A percentile compares a stretch with the other conserved stretches of the same genome.
phyloP scores from a whole-genome alignment of 73 alveolate genomes.

The Blepharisma stoltei region DNA sequence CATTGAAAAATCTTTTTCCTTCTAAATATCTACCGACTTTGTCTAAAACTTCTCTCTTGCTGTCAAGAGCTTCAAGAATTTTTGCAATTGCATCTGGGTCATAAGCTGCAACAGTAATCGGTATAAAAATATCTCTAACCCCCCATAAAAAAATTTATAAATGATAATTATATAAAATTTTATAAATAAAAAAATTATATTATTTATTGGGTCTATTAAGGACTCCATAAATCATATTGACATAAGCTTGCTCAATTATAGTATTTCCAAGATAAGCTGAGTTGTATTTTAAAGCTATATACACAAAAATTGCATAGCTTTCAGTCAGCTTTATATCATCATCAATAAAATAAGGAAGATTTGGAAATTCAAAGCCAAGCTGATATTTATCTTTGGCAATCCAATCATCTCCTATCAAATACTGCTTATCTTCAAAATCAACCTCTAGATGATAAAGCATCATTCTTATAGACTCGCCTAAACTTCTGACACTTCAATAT shows the following conservation, averaged over 20 bases:
- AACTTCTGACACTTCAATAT: slow-evolving; percentile 49
- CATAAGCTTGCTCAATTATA: slow-evolving; percentile 28
- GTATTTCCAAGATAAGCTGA: slow-evolving; percentile 42
- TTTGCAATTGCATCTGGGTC: slow-evolving; percentile 29
- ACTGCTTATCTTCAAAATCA: slow-evolving; percentile 31
- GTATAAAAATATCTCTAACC: slow-evolving; percentile 24
- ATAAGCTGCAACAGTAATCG: neutral
- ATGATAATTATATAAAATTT: too few species aligned
- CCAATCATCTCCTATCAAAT: slow-evolving; percentile 33
- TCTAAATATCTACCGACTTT: slow-evolving; percentile 25
- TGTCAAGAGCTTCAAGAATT: neutral
- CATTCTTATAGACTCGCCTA: slow-evolving; percentile 41
- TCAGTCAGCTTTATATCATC: slow-evolving; percentile 38
- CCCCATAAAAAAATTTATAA: slow-evolving; percentile 24
- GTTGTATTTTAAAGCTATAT: slow-evolving; percentile 37
- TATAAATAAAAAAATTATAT: too few species aligned
- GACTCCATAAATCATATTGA: slow-evolving; percentile 30
- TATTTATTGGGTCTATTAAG: too few species aligned
- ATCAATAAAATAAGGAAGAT: slow-evolving; percentile 44
- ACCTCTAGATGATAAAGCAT: slow-evolving; percentile 35
- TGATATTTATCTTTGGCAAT: slow-evolving; percentile 25
- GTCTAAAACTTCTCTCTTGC: neutral
- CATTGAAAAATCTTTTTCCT: slow-evolving; percentile 26
- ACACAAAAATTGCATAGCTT: slow-evolving; percentile 36
- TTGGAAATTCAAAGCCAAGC: slow-evolving; percentile 16